Percentiles rank a stretch among this genome's conserved stretches.
Evolutionary conservation across 1,284 basidiomycete species (phyloP).

Genomic region (Sporisorium graminicola): DNA sequence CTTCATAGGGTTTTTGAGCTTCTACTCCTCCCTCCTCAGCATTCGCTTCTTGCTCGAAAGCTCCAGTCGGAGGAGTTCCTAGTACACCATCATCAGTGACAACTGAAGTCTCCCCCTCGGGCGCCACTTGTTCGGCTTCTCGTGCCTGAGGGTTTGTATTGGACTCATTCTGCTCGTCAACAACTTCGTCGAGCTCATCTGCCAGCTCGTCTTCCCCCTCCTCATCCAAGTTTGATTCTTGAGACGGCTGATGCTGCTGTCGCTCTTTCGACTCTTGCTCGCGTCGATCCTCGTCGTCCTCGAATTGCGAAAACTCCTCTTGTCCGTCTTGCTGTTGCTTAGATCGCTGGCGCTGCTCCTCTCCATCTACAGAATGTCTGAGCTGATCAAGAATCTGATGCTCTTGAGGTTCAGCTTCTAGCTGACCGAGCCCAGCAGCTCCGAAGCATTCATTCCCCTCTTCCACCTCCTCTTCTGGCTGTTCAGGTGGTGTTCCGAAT

Average conservation of each 20-base stretch:
- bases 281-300: background rate
- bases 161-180: background rate
- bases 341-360: background rate
- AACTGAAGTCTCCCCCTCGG: background rate
- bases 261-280: background rate
- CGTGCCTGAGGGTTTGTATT: background rate
- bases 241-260: background rate
- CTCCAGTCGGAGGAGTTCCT: background rate
- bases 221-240: background rate
- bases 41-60: background rate
- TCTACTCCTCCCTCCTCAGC: background rate
- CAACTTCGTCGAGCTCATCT: slow-evolving; percentile 12
- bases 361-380: background rate
- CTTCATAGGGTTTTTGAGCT: background rate
- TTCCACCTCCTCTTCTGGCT: slow-evolving; percentile 5
- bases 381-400: background rate
- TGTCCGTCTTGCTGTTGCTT: background rate
- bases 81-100: background rate
- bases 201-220: slow-evolving; percentile 31
- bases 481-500: slow-evolving; percentile 27
- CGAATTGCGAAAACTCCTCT: background rate
- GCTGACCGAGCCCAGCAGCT: background rate
- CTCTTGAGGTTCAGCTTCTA: background rate
- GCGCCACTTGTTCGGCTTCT: background rate
- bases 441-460: background rate